Percentiles rank a stretch among this genome's conserved stretches.
Conservation (phyloP, 208 protist genomes). For the Wallacemonas collosoma region DNA sequence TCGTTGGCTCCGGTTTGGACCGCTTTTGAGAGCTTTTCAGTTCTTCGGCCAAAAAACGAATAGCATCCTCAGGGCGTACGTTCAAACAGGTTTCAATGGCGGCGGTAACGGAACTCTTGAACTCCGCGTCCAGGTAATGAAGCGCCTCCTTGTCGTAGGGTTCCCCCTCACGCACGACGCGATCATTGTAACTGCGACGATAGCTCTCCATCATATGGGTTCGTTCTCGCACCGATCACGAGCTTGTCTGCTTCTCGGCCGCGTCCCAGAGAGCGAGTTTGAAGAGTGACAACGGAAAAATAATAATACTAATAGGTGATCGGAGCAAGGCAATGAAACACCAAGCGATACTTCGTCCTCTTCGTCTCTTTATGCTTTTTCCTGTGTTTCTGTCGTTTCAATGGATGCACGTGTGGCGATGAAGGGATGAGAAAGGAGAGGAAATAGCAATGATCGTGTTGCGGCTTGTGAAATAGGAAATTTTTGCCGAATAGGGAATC, state of each 20-base stretch:
- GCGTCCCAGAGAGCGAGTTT: neutral
- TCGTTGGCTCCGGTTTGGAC: neutral
- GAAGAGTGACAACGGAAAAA: neutral
- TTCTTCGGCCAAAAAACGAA: slow-evolving; percentile 55
- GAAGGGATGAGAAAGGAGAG: neutral
- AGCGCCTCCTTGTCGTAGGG: slow-evolving; percentile 25
- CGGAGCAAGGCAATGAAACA: no score
- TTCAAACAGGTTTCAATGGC: slow-evolving; percentile 57
- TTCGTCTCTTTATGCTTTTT: no score
- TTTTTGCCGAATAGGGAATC: no score
- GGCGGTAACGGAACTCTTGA: slow-evolving; percentile 50
- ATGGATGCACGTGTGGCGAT: neutral
- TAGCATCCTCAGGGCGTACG: slow-evolving; percentile 44
- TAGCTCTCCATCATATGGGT: slow-evolving; percentile 10
- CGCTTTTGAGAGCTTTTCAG: slow-evolving; percentile 19
- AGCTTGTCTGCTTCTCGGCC: no score
- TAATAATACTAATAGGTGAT: neutral
- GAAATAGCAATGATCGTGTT: neutral
- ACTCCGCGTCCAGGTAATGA: slow-evolving; percentile 48
- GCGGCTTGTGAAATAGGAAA: no score
- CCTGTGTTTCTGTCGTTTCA: no score
- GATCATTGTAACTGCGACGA: slow-evolving; percentile 28
- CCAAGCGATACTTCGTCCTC: no score
- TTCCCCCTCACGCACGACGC: slow-evolving; percentile 13
- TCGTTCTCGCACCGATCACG: no score